Percentiles rank a stretch among this genome's conserved stretches.
These are phyloP conservation scores for Diutina siamensis DNA, from an alignment of 1,139 yeast species.

Conservation along the genomic window DNA sequence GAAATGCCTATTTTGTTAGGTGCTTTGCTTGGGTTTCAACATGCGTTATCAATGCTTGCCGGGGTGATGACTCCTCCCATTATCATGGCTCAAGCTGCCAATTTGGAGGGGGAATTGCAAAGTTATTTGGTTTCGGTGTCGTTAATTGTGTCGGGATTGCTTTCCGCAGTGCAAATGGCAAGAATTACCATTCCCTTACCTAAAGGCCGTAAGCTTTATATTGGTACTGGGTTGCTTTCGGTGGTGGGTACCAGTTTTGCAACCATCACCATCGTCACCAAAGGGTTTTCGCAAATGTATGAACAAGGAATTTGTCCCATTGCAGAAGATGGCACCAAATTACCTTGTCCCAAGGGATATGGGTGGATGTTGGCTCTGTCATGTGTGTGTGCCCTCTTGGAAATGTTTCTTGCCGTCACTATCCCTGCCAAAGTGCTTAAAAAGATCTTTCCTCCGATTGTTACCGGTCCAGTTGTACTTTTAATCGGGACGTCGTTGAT, in stretches of 20 bases:
- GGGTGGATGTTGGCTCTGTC: conserved; percentile 1
- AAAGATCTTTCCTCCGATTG: conserved; percentile 1
- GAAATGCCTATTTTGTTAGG: conserved; percentile 4
- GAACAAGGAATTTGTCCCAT: conserved; percentile 1
- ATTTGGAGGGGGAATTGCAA: not conserved
- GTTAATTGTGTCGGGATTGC: not conserved
- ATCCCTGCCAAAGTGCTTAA: conserved; percentile 3
- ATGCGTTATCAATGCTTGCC: conserved; percentile 4
- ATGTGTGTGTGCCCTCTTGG: conserved; percentile 3
- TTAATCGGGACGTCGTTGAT: conserved; percentile 2
- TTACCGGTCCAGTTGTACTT: conserved; percentile 4
- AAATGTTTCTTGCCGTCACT: not conserved
- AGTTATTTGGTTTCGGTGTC: conserved; percentile 3
- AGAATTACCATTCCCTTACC: conserved; percentile 3
- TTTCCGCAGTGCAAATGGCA: conserved; percentile 3
- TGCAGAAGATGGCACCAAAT: conserved; percentile 4
- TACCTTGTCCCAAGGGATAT: conserved; percentile 1
- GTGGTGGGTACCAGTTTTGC: conserved; percentile 5
- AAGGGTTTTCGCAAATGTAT: conserved; percentile 4
- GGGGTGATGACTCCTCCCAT: conserved; percentile 6
- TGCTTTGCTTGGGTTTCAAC: conserved; percentile 3
- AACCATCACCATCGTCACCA: conserved; percentile 5
- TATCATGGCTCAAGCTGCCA: conserved; percentile 4
- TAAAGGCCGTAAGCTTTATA: not conserved
- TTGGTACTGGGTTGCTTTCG: conserved; percentile 4